Conservation (phyloP, 2,329 filamentous ascomycete genomes). For the Colletotrichum camelliae region DNA sequence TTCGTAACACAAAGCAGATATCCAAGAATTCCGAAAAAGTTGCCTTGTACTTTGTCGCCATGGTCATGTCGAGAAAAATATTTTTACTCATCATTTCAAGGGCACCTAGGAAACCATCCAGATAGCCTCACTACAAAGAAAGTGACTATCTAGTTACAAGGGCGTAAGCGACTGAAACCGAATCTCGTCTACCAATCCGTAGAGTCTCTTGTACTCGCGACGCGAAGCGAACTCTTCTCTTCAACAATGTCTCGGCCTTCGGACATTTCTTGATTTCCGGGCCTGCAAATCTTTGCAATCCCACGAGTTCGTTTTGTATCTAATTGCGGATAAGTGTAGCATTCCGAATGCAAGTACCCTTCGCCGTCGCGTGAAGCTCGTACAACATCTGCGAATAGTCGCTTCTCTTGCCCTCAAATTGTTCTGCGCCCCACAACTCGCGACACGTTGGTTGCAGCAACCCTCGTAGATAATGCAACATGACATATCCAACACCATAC, state of each 20-base stretch:
- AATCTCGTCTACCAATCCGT: not conserved
- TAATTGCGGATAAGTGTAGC: not conserved
- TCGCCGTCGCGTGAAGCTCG: not conserved
- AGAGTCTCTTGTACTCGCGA: not conserved
- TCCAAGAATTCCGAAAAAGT: not conserved
- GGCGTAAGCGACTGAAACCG: not conserved
- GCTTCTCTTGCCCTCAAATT: not conserved
- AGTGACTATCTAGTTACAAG: not conserved
- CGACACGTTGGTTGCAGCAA: not conserved
- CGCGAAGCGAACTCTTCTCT: not conserved
- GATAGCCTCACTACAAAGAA: not conserved
- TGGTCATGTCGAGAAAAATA: accelerated
- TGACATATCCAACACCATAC: not conserved
- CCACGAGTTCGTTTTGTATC: not conserved
- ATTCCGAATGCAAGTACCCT: not conserved
- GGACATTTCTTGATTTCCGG: not conserved
- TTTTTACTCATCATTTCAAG: accelerated
- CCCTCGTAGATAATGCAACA: not conserved
- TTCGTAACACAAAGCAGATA: not conserved
- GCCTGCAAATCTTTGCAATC: not conserved
- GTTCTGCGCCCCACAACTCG: not conserved
- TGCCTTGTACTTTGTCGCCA: not conserved
- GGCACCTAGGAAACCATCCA: not conserved
- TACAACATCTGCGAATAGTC: not conserved
- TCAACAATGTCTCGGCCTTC: not conserved